A percentile compares a stretch with the other conserved stretches of the same genome.
These are phyloP conservation scores for Trichoderma cornu-damae DNA, from an alignment of 2,329 filamentous ascomycete species.

Conservation along the genomic window DNA sequence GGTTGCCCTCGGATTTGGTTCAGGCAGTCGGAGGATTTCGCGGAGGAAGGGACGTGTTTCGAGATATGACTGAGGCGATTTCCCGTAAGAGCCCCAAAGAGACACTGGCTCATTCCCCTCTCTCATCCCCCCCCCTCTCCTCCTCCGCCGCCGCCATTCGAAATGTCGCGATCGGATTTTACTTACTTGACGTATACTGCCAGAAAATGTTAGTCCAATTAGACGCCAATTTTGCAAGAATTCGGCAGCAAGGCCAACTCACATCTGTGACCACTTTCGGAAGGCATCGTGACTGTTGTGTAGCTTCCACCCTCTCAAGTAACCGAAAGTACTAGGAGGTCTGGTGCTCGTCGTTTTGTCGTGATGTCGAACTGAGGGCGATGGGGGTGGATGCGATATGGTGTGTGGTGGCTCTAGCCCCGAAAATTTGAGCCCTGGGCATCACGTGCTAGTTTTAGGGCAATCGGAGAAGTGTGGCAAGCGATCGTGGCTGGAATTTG, in stretches of 20 bases:
- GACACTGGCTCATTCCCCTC: not conserved
- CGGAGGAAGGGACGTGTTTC: not conserved
- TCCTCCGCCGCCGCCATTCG: not conserved
- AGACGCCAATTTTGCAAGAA: not conserved
- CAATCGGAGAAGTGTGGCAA: constrained; percentile 18
- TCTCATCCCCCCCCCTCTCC: not conserved
- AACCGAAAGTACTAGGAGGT: constrained; percentile 40
- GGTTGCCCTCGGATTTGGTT: not conserved
- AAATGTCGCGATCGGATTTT: constrained; percentile 16
- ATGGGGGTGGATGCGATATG: constrained; percentile 35
- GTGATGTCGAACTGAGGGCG: constrained; percentile 33
- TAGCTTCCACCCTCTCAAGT: constrained; percentile 44
- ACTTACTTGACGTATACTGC: constrained; percentile 88
- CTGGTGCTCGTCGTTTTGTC: constrained; percentile 42
- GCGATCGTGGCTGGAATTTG: constrained; percentile 2
- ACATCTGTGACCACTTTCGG: constrained; percentile 84
- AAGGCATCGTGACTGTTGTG: constrained; percentile 71
- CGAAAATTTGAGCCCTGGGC: constrained; percentile 34
- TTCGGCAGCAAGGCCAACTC: constrained; percentile 43
- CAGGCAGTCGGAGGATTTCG: constrained; percentile 5
- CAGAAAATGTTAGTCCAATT: constrained; percentile 35
- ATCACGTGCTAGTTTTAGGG: constrained; percentile 37
- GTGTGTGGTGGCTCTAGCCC: constrained; percentile 33
- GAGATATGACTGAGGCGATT: not conserved
- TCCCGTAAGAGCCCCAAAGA: not conserved